A percentile compares a stretch with the other conserved stretches of the same genome.
Conservation (phyloP, 768 basidiomycete species). For the Trametes maxima region DNA sequence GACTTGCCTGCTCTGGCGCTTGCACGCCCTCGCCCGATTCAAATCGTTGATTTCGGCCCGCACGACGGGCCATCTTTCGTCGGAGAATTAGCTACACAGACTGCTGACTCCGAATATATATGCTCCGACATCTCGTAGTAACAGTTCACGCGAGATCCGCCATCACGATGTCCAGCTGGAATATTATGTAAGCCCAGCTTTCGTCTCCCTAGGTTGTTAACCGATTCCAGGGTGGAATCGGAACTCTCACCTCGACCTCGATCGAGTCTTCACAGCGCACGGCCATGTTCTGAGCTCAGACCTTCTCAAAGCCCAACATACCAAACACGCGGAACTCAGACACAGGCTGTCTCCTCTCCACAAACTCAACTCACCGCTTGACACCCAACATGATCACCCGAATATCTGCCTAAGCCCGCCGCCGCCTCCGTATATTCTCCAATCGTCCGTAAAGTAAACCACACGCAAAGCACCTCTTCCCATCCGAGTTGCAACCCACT, state of each 20-base stretch:
- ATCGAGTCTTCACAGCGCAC: background rate
- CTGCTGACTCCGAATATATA: no score
- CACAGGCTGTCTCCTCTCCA: constrained; percentile 5
- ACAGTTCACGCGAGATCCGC: no score
- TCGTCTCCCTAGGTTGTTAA: no score
- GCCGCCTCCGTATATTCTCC: constrained; percentile 11
- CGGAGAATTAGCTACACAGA: no score
- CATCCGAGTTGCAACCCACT: background rate
- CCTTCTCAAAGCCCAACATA: background rate
- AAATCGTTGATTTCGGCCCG: no score
- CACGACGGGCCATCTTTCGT: no score
- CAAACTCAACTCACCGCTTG: background rate
- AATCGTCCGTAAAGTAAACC: constrained; percentile 19
- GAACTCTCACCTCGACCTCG: background rate
- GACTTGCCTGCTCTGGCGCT: no score
- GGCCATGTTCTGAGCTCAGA: constrained; percentile 1
- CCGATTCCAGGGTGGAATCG: no score
- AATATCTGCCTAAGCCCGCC: constrained; percentile 44
- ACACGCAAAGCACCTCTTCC: background rate
- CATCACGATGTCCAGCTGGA: no score
- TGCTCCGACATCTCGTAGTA: no score
- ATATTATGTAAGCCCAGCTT: no score
- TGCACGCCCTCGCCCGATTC: no score
- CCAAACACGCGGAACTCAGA: background rate
- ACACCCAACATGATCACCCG: constrained; percentile 53